Conservation (phyloP, 164 flowering plant genomes). For the Vitis rotundifolia region DNA sequence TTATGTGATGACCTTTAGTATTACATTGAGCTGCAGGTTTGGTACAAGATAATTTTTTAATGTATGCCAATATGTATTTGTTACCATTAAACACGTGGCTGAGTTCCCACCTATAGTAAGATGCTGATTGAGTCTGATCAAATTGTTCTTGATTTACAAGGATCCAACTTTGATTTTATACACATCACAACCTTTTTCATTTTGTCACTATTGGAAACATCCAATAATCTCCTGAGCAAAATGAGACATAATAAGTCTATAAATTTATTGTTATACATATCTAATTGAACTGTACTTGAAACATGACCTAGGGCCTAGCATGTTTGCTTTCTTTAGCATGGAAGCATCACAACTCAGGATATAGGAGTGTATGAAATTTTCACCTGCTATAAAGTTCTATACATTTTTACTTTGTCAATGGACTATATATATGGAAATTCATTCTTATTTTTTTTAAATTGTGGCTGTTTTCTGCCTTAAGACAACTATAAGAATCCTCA, state of each 20-base stretch:
- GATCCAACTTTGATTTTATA: background rate
- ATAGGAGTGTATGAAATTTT: no score
- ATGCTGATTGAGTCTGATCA: background rate
- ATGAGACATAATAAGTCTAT: no score
- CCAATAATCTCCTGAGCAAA: no score
- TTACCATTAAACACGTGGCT: background rate
- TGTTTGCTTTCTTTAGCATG: no score
- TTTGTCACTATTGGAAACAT: no score
- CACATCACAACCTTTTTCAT: no score
- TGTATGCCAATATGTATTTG: background rate
- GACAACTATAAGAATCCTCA: background rate
- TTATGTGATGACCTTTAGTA: background rate
- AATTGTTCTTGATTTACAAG: background rate
- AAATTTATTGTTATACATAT: no score
- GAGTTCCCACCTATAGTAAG: background rate
- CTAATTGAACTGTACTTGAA: no score
- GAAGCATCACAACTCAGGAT: no score
- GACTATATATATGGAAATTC: background rate
- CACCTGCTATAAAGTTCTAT: no score
- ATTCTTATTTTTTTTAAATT: background rate
- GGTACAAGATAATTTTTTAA: background rate
- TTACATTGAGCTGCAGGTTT: background rate
- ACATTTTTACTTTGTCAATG: background rate
- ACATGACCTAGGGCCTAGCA: no score
- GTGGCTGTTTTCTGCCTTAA: background rate